Conservation (phyloP, 495 filamentous ascomycete species). For the Bryoglossum gracile region DNA sequence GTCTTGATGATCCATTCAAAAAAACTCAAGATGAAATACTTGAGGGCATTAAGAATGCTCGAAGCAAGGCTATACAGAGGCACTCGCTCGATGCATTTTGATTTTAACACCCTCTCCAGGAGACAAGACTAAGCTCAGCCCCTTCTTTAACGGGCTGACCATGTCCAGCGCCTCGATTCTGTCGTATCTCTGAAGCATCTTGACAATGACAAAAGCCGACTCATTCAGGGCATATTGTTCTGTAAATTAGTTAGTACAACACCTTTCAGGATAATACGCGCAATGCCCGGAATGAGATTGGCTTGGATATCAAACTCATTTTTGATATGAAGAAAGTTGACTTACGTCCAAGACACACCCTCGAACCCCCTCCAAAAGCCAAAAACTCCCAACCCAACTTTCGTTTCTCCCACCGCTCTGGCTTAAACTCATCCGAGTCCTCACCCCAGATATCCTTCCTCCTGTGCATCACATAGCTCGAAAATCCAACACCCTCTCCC, state of each 20-base stretch:
- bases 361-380: constrained; percentile 52
- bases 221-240: constrained; percentile 72
- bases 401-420: constrained; percentile 45
- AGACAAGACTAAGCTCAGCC: constrained; percentile 3
- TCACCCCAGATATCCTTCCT: constrained; percentile 27
- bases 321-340: not conserved
- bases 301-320: too few species aligned
- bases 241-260: constrained; percentile 1
- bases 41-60: too few species aligned
- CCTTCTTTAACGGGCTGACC: constrained; percentile 12
- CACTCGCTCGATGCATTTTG: constrained; percentile 14
- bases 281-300: too few species aligned
- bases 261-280: too few species aligned
- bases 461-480: constrained; percentile 18
- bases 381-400: constrained; percentile 50
- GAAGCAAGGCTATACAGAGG: too few species aligned
- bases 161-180: constrained; percentile 38
- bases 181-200: constrained; percentile 63
- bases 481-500: constrained; percentile 23
- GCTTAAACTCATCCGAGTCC: constrained; percentile 45
- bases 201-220: constrained; percentile 61
- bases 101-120: constrained; percentile 16
- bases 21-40: too few species aligned
- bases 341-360: constrained; percentile 73
- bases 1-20: too few species aligned